Evolutionary conservation across 768 basidiomycete species (phyloP), one percentile per base, ranked within the genome.

Genomic region (Tephrocybe sp.): DNA sequence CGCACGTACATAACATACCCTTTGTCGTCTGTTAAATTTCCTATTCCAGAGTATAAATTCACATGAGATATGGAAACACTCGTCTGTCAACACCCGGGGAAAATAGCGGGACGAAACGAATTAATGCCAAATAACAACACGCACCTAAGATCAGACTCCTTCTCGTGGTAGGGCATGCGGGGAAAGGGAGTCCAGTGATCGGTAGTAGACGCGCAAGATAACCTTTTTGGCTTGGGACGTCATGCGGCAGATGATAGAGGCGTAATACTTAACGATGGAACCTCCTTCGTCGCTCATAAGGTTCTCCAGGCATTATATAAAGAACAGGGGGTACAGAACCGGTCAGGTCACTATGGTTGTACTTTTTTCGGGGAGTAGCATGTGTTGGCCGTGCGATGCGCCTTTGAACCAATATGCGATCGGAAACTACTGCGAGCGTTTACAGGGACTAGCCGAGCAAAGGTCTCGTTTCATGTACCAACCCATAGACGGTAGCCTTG

Each of bases 221-320:
- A 24, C 48, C 48, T 49, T 49, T 52, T 56, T 52, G 47, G 40
- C 48, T 40, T 25, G 18, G 30, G 11, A 44, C 28, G 34, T 45
- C 44, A 38, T 39, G 21, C 19, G 25, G n/a, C n/a, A 38, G 39
- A 22, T 25, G 45, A 47, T 18, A 16, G 9, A 31, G 40, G n/a
- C n/a, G n/a, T n/a, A n/a, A n/a, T n/a, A n/a, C n/a, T n/a, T n/a
- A n/a, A n/a, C n/a, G n/a, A n/a, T n/a, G n/a, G n/a, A n/a, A n/a
- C n/a, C n/a, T n/a, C n/a, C n/a, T n/a, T n/a, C n/a, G n/a, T n/a
- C n/a, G n/a, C n/a, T n/a, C n/a, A n/a, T n/a, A n/a, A n/a, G n/a
- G n/a, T n/a, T n/a, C n/a, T n/a, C n/a, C n/a, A n/a, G n/a, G n/a
- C n/a, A n/a, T n/a, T n/a, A n/a, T n/a, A n/a, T n/a, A n/a, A n/a